Base-by-base conservation (phyloP, 2,329 filamentous ascomycete species). In the Metarhizium sp. region DNA sequence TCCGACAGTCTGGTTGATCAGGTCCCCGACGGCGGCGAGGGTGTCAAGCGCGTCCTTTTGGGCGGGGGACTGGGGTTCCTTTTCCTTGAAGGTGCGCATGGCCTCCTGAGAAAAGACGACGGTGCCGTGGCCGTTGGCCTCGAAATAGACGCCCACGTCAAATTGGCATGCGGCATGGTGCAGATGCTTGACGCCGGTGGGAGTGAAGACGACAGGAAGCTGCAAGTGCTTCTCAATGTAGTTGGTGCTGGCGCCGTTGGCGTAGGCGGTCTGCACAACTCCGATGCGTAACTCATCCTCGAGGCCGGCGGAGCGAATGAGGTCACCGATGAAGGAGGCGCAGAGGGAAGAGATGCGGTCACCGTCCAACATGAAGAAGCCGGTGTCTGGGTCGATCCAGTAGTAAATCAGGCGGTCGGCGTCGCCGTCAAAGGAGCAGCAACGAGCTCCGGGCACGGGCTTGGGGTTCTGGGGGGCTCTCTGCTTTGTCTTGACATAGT, bases 1-100 rank as follows among this genome's bases (percentile, higher is more conserved):
- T 53, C 94, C 94, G 50, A 97, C 92, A 1, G 94, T 94, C 76
- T 99, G 94, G 78, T 99, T 99, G 77, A 99, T 95, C 60, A 99
- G 81, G 63, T 96, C 89, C 52, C 87, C 87, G 54, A 95, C 80
- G 11, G 90, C 92, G 53, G 82, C 80, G 1, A 99, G 85, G 8
- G 86, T 91, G 55, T 95, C 88, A 14, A 97, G 81, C 2, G 92
- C 90, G 63, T 90, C 88, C 68, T 92, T 88, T 71, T 97, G 92
- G 6, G 90, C 92, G 0, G 94, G 92, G 0, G 90, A 95, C 71
- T 95, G 87, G 6, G 94, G 92, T 67, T 90, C 81, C 58, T 87
- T 87, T 64, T 83, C 87, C 62, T 79, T 80, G 74, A 99, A 95
- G 51, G 82, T 80, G 63, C 87, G 86, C 50, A 92, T 76, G 4